Percentiles rank a stretch among this genome's conserved stretches.
Evolutionary conservation across 495 filamentous ascomycete species (phyloP).

Genomic region (Lasiosphaeria miniovina): DNA sequence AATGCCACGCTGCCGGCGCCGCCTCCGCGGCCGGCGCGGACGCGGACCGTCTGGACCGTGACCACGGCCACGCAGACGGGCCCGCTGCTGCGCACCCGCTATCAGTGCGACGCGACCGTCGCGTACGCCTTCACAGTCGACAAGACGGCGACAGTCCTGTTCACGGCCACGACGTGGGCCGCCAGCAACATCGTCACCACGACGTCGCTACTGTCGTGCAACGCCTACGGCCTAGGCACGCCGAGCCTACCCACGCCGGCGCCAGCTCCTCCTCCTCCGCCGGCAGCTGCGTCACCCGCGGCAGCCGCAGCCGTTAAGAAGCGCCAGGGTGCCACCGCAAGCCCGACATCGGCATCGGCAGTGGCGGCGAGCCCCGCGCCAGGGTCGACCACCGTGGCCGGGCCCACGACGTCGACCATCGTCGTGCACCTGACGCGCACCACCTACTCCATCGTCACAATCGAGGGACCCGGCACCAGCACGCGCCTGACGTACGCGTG

Average conservation of each 20-base stretch:
- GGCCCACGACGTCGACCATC: not conserved
- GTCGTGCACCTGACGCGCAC: slow-evolving; percentile 9
- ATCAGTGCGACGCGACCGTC: slow-evolving; percentile 10
- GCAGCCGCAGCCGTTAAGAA: not conserved
- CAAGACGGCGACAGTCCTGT: slow-evolving; percentile 7
- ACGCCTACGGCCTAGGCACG: not conserved
- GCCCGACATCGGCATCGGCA: not conserved
- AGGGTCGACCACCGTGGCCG: not conserved
- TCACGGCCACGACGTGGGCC: slow-evolving; percentile 9
- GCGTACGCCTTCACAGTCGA: slow-evolving; percentile 14
- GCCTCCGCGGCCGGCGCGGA: not conserved
- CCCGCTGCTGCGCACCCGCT: slow-evolving; percentile 8
- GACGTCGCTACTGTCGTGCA: slow-evolving; percentile 9
- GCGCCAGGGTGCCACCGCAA: not conserved
- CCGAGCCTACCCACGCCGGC: not conserved
- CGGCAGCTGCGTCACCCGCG: not conserved
- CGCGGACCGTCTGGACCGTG: slow-evolving; percentile 8
- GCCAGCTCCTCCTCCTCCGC: slow-evolving; percentile 2
- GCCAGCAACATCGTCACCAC: slow-evolving; percentile 10
- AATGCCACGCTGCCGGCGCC: not conserved
- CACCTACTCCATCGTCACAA: not conserved
- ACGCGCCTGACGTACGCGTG: slow-evolving; percentile 5
- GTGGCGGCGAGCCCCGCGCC: not conserved
- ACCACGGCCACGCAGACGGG: slow-evolving; percentile 12
- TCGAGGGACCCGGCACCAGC: not conserved